Conservation (phyloP, 2,329 filamentous ascomycete genomes). For the Didymella pinodella region DNA sequence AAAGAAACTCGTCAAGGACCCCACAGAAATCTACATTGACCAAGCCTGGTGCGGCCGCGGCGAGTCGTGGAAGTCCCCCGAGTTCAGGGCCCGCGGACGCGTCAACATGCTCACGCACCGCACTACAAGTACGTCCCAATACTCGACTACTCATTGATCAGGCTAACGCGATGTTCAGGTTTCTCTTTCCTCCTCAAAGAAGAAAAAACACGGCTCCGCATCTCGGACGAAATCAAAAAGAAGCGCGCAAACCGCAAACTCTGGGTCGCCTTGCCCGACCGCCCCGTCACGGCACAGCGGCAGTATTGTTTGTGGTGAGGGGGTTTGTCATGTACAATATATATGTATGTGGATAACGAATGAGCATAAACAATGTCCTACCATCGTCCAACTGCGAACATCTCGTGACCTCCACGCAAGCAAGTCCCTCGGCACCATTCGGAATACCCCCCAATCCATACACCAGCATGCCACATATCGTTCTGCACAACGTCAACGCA, state of each 20-base stretch:
- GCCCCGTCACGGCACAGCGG: slow-evolving; percentile 81
- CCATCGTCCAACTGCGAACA: neutral
- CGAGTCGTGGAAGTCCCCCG: slow-evolving; percentile 56
- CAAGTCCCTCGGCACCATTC: neutral
- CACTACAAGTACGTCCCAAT: slow-evolving; percentile 72
- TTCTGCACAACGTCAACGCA: too few species aligned
- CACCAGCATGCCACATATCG: too few species aligned
- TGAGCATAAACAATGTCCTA: slow-evolving; percentile 2
- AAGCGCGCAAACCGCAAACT: slow-evolving; percentile 78
- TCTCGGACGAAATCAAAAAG: slow-evolving; percentile 77
- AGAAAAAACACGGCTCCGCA: slow-evolving; percentile 85
- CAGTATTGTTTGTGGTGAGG: slow-evolving; percentile 90
- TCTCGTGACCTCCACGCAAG: neutral
- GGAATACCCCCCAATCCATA: neutral
- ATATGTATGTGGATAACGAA: slow-evolving; percentile 16
- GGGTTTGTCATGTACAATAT: slow-evolving; percentile 14
- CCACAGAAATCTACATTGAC: slow-evolving; percentile 85
- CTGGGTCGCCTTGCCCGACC: slow-evolving; percentile 88
- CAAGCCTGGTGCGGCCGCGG: slow-evolving; percentile 92
- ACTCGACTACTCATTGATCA: too few species aligned
- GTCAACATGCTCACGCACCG: slow-evolving; percentile 74
- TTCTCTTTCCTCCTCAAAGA: slow-evolving; percentile 89
- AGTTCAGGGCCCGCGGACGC: slow-evolving; percentile 79
- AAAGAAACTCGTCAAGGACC: slow-evolving; percentile 73
- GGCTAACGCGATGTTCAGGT: slow-evolving; percentile 56